Conservation (phyloP, 441 rosid genomes). For the Arabidopsis hybrid region DNA sequence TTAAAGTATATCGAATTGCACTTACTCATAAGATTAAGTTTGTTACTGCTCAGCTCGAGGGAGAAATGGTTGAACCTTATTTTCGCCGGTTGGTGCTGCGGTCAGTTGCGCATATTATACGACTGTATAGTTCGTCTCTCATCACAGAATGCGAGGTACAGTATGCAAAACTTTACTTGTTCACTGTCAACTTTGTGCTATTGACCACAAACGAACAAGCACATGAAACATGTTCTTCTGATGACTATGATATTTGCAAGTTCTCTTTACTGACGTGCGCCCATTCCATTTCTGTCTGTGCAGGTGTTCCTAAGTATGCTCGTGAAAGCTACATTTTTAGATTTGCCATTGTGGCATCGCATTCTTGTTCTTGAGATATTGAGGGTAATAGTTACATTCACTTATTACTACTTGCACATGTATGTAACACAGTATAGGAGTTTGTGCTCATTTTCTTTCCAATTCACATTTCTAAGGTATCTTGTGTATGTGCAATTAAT, state of each 20-base stretch:
- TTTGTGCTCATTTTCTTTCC: conserved; percentile 26
- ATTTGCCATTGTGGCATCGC: conserved; percentile 99
- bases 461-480: conserved; percentile 36
- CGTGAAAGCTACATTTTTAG: conserved; percentile 89
- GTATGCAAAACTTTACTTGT: conserved; percentile 31
- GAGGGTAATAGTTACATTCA: conserved; percentile 69
- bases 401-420: conserved; percentile 5
- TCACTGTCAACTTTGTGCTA: conserved; percentile 11
- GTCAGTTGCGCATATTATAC: conserved; percentile 96
- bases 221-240: conserved; percentile 7
- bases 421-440: conserved; percentile 11
- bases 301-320: conserved; percentile 99
- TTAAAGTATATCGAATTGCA: conserved; percentile 15
- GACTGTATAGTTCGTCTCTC: conserved; percentile 92
- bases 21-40: conserved; percentile 33
- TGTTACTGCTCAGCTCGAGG: conserved; percentile 75
- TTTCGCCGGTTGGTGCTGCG: conserved; percentile 96
- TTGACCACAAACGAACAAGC: conserved; percentile 7
- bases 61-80: conserved; percentile 97
- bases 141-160: conserved; percentile 94
- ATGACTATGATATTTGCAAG: conserved; percentile 28
- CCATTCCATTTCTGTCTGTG: conserved; percentile 37
- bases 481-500: conserved; percentile 49
- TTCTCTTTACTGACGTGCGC: conserved; percentile 19
- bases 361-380: conserved; percentile 99